Evolutionary conservation across 108 stramenopile genomes (phyloP).

Genomic region (Stephanodiscus triporus): DNA sequence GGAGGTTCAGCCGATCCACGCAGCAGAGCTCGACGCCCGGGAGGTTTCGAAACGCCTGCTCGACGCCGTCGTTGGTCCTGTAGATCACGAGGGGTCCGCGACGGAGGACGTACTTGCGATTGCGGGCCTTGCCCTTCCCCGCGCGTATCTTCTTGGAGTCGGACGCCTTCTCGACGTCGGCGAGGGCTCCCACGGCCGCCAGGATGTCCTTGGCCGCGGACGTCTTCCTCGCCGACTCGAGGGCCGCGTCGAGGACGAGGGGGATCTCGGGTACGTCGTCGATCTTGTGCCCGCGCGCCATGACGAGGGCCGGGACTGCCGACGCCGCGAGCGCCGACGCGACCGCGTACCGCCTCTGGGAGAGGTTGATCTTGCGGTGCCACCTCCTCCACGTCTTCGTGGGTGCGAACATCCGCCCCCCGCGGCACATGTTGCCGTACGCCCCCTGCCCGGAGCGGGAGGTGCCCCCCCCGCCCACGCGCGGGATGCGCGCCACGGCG

Average conservation of each 20-base stretch:
- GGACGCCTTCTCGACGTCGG: constrained; percentile 95
- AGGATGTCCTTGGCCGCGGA: constrained; percentile 93
- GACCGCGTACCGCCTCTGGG: constrained; percentile 96
- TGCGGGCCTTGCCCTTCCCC: constrained; percentile 99
- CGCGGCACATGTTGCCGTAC: constrained; percentile 98
- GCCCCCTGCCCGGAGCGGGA: constrained; percentile 99
- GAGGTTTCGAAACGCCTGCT: constrained; percentile 96
- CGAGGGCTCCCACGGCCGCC: constrained; percentile 88
- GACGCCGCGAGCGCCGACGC: constrained; percentile 97
- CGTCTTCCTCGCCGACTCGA: constrained; percentile 90
- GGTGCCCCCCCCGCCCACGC: constrained; percentile 98
- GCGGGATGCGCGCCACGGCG: constrained; percentile 99
- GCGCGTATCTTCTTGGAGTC: constrained; percentile 96
- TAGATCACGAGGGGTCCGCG: constrained; percentile 98
- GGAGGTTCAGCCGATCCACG: constrained; percentile 95
- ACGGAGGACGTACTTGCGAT: constrained; percentile 95
- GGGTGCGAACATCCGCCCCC: constrained; percentile 98
- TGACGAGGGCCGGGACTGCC: constrained; percentile 96
- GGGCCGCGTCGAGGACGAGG: constrained; percentile 87
- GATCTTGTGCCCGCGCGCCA: constrained; percentile 98
- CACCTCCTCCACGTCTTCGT: constrained; percentile 99
- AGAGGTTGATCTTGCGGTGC: constrained; percentile 97
- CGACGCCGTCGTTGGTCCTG: constrained; percentile 89
- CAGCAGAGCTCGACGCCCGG: constrained; percentile 96
- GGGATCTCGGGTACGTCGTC: constrained; percentile 98